Base-by-base conservation (phyloP, 208 protist species). In the Lotmaria passim region DNA sequence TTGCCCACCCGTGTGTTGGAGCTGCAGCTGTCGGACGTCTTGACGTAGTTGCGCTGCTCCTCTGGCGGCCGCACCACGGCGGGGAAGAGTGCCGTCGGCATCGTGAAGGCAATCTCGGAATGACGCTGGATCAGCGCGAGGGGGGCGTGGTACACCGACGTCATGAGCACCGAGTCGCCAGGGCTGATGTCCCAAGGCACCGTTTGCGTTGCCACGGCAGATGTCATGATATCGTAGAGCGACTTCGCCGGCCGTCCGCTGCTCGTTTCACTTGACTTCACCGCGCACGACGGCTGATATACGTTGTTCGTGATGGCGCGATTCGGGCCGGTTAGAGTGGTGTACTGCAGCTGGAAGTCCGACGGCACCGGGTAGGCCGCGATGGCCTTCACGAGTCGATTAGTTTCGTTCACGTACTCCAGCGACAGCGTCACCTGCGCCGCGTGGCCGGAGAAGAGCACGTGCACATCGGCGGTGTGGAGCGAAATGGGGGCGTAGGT, bases 381-480 rank as follows among this genome's bases (percentile, higher is more conserved):
- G 57, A 93, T 81, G 7, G 30, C 61, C 23, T 51, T 31, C n/a
- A 87, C 90, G 19, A 68, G 31, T 47, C 78, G 68, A 55, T 90
- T 85, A 0, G 73, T 89, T 33, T 91, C 76, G 48, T 95, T 95
- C 17, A 82, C 59, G 70, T 89, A 95, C 72, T 90, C 86, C 39
- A 85, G 79, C 10, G 69, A 67, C 17, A 91, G 67, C 26, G 44
- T 74, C 28, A 95, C 87, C 31, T 84, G 75, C 33, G 87, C 86
- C 24, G 75, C 69, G 71, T 76, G 81, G n/a, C 83, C 82, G 43
- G 62, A 62, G 28, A 90, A 48, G 38, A 75, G 67, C 14, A 87
- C 81, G 46, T 81, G 57, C 44, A 93, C 73, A 11, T 69, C 63
- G 41, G 73, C 75, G 30, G 83, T 86, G 46, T 76, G 66, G 11